phyloP scores from a whole-genome alignment of 2,329 filamentous ascomycete species.

The Pseudogymnoascus sp. region DNA sequence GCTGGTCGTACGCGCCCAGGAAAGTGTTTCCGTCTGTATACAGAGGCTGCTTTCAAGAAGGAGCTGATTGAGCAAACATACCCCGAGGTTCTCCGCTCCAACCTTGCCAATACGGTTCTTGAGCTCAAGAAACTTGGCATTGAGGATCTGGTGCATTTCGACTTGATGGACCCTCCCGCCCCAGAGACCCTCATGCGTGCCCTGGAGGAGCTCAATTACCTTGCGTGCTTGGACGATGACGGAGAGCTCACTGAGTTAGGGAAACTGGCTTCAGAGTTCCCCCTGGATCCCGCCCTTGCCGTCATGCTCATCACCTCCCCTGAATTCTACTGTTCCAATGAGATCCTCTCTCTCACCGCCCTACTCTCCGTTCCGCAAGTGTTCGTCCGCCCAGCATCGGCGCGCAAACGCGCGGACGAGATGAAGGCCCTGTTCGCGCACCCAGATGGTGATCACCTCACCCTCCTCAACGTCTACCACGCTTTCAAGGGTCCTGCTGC shows the following conservation, averaged over 20 bases:
- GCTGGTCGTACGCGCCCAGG: conserved; percentile 96
- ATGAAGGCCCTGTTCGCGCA: conserved; percentile 96
- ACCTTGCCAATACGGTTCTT: conserved; percentile 87
- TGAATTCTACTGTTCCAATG: conserved; percentile 98
- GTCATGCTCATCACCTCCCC: conserved; percentile 98
- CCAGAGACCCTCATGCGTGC: conserved; percentile 98
- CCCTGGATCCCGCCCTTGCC: conserved; percentile 83
- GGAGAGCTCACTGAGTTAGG: conserved; percentile 85
- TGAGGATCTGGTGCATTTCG: conserved; percentile 93
- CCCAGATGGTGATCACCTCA: conserved; percentile 88
- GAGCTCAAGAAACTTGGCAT: conserved; percentile 97
- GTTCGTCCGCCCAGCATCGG: conserved; percentile 77
- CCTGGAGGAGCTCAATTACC: conserved; percentile 92
- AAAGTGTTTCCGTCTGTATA: conserved; percentile 97
- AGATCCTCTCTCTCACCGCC: conserved; percentile 90
- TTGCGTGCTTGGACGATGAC: conserved; percentile 93
- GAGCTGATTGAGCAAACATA: conserved; percentile 97
- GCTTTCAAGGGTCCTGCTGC: conserved; percentile 76
- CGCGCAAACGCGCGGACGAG: conserved; percentile 86
- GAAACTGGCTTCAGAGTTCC: conserved; percentile 85
- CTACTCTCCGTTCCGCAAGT: conserved; percentile 91
- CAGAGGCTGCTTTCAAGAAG: conserved; percentile 91
- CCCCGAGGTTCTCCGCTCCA: conserved; percentile 89
- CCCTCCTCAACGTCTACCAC: conserved; percentile 94
- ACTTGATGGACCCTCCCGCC: conserved; percentile 95